phyloP scores from a whole-genome alignment of 2,329 filamentous ascomycete species.

The Triangularia setosa region DNA sequence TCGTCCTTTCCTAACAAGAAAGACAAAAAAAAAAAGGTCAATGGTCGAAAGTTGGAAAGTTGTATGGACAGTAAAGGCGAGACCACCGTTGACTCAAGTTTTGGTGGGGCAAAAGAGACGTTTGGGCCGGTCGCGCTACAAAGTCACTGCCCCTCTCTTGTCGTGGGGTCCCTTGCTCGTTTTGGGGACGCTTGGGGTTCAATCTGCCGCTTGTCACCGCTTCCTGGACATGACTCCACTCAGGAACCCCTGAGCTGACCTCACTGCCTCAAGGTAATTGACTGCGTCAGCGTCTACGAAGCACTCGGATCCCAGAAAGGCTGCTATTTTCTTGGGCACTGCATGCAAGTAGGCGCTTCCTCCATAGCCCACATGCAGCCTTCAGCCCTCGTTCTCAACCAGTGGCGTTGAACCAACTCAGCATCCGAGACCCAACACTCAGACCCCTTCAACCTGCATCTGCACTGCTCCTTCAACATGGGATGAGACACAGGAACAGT shows the following conservation, averaged over 20 bases:
- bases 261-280: background rate
- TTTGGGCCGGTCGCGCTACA: background rate
- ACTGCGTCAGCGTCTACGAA: background rate
- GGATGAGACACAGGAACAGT: background rate
- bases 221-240: background rate
- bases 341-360: background rate
- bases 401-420: background rate
- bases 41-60: background rate
- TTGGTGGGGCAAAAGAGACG: background rate
- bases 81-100: conserved; percentile 2
- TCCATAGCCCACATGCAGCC: background rate
- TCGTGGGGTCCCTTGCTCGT: background rate
- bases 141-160: background rate
- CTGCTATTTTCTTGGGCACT: background rate
- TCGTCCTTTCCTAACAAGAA: background rate
- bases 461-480: background rate
- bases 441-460: background rate
- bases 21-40: background rate
- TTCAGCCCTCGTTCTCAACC: background rate
- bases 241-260: background rate
- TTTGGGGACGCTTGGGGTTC: background rate
- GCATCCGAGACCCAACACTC: background rate
- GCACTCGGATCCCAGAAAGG: background rate
- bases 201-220: conserved; percentile 4
- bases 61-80: background rate